Conservation (phyloP, 768 basidiomycete genomes). For the Heimioporus sp. region DNA sequence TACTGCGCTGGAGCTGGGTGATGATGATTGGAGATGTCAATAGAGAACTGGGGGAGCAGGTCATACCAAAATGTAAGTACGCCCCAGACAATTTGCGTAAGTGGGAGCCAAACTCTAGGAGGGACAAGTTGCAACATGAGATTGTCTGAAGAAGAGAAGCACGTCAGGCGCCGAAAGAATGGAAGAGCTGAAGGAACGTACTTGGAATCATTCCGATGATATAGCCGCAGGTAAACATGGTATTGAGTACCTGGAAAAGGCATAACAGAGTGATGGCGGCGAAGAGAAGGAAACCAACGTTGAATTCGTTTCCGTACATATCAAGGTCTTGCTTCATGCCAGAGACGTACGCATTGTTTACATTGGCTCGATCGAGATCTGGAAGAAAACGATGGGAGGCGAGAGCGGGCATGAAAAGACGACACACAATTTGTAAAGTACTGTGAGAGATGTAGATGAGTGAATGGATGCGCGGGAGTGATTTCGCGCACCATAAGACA, state of each 20-base stretch:
- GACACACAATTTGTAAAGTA: slow-evolving; percentile 65
- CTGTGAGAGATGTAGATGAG: slow-evolving; percentile 29
- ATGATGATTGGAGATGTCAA: not conserved
- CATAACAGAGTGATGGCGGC: not conserved
- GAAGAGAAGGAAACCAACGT: slow-evolving; percentile 34
- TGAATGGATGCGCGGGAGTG: slow-evolving; percentile 5
- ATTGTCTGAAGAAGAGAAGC: slow-evolving; percentile 44
- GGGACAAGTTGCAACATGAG: slow-evolving; percentile 61
- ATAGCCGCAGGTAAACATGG: slow-evolving; percentile 73
- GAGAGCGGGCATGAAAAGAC: not conserved
- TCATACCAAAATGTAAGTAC: slow-evolving; percentile 60
- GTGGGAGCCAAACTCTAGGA: slow-evolving; percentile 65
- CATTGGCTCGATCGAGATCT: slow-evolving; percentile 70
- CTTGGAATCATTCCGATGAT: slow-evolving; percentile 74
- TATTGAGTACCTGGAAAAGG: slow-evolving; percentile 53
- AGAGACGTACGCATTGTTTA: slow-evolving; percentile 75
- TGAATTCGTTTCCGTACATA: slow-evolving; percentile 64
- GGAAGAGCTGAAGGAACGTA: slow-evolving; percentile 20
- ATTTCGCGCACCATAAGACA: slow-evolving; percentile 55
- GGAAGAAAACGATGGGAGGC: not conserved
- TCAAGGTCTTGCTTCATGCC: slow-evolving; percentile 73
- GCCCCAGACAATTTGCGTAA: slow-evolving; percentile 65
- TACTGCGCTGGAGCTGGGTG: slow-evolving; percentile 53
- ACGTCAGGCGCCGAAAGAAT: not conserved
- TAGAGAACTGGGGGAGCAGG: not conserved